Conservation (phyloP, 2,329 filamentous ascomycete species). For the Phoma sp. region DNA sequence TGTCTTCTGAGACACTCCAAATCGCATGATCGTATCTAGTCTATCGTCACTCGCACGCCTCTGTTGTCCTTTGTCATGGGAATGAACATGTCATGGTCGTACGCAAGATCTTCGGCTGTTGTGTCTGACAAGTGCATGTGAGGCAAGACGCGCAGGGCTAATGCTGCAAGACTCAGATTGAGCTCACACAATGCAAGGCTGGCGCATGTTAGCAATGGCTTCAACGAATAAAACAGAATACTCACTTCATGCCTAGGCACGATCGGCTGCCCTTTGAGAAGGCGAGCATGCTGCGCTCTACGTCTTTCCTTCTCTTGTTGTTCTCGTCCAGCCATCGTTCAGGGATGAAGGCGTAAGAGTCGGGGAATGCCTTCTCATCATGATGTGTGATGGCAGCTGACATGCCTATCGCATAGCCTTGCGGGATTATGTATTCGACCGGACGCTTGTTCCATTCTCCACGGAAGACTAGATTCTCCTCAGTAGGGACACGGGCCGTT, state of each 20-base stretch:
- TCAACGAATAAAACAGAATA: background rate
- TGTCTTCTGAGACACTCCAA: too few species aligned
- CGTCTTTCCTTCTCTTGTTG: constrained; percentile 29
- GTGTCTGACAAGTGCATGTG: constrained; percentile 33
- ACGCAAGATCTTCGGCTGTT: constrained; percentile 27
- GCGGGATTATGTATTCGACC: constrained; percentile 29
- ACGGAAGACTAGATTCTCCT: constrained; percentile 31
- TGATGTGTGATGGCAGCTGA: constrained; percentile 35
- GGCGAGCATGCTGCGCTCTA: constrained; percentile 38
- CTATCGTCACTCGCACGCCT: constrained; percentile 31
- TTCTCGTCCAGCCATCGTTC: constrained; percentile 41
- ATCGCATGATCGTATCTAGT: background rate
- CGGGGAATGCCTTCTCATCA: constrained; percentile 32
- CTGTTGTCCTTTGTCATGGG: constrained; percentile 33
- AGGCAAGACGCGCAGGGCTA: constrained; percentile 31
- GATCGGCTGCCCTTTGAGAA: constrained; percentile 42
- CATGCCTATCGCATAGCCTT: constrained; percentile 36
- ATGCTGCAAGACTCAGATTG: constrained; percentile 27
- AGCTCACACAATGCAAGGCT: constrained; percentile 35
- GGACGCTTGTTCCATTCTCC: constrained; percentile 34
- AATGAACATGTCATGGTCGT: constrained; percentile 37
- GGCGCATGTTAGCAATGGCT: constrained; percentile 5
- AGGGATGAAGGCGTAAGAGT: constrained; percentile 34
- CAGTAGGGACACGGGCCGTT: constrained; percentile 32
- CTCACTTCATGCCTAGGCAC: constrained; percentile 46